A percentile compares a stretch with the other conserved stretches of the same genome.
Conservation (phyloP, 2,329 filamentous ascomycete genomes). For the Rugonectria rugulosa region DNA sequence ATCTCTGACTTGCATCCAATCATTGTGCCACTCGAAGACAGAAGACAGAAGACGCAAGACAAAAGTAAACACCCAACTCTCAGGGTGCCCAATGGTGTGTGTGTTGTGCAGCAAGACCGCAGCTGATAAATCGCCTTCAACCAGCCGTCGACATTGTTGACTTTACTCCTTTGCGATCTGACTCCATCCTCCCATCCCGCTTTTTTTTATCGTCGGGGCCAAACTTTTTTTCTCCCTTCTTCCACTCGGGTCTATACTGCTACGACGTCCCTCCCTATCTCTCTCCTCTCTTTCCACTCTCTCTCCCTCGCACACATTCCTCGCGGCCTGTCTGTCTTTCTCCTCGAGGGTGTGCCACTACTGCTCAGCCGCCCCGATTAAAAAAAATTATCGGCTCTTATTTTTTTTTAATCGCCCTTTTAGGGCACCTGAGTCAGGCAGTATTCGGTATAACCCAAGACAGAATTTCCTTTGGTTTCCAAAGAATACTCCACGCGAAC, state of each 20-base stretch:
- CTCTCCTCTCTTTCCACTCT: slow-evolving; percentile 28
- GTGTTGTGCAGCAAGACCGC: slow-evolving; percentile 1
- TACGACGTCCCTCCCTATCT: slow-evolving; percentile 3
- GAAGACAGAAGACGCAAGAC: too few species aligned
- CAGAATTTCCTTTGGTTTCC: slow-evolving; percentile 44
- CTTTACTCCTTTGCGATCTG: slow-evolving; percentile 12
- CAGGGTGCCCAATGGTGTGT: slow-evolving; percentile 3
- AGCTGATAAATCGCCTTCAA: slow-evolving; percentile 13
- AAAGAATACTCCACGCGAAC: slow-evolving; percentile 17
- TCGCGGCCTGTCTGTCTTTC: slow-evolving; percentile 10
- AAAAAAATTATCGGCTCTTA: slow-evolving; percentile 28
- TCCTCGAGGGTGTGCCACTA: slow-evolving; percentile 29
- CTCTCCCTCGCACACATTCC: slow-evolving; percentile 31
- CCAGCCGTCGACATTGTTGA: slow-evolving; percentile 4
- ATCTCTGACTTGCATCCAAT: neutral
- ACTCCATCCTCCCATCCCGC: slow-evolving; percentile 6
- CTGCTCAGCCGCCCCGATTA: slow-evolving; percentile 36
- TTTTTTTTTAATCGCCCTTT: slow-evolving; percentile 43
- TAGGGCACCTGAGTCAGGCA: slow-evolving; percentile 43
- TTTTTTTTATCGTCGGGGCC: neutral
- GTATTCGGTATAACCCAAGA: slow-evolving; percentile 51
- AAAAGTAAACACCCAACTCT: too few species aligned
- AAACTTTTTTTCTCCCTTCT: neutral
- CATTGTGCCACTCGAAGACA: too few species aligned
- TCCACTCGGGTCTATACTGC: slow-evolving; percentile 8